Evolutionary conservation across 352 stramenopile species (phyloP), one percentile per base, ranked within the genome.

Genomic region (Phytophthora meadii): DNA sequence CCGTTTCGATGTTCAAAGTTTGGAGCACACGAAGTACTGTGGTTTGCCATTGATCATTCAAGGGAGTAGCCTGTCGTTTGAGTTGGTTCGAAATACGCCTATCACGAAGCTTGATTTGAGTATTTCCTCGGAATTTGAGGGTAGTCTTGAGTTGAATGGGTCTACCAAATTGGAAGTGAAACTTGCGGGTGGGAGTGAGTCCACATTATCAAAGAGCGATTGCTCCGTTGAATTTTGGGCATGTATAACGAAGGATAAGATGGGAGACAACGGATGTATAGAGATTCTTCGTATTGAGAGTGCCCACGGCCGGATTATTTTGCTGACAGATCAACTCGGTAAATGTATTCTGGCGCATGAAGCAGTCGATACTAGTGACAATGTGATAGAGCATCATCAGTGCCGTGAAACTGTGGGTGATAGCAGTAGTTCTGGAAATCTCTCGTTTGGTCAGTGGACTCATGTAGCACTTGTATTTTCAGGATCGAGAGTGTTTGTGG

Each of bases 191-290:
- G 27, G 54, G 3, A 83, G 71, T 28, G 59, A 39, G 15, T 63
- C 39, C 11, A 24, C 46, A 9, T 12, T 70, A 6, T 47, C 74
- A 0, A 58, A 71, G 2, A 65, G 66, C 28, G 84, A 93, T 45
- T 78, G 62, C 41, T 86, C 77, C 1, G 58, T 88, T 14, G 81
- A 91, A 49, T 81, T 79, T 25, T 93, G 84, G 84, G 40, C 59
- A 72, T 60, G 24, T 8, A 41, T 82, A n/a, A 53, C 41, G 4
- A 50, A 54, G 32, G 34, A 68, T 50, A 51, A 40, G 30, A 24
- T 52, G 24, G 49, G 40, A 14, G 55, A 19, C 12, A 49, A 17
- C 11, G 10, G 30, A 42, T 55, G 12, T 9, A 45, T 78, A 25
- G 70, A 84, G 37, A 11, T 84, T 1, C n/a, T 80, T 36, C 61